A percentile compares a stretch with the other conserved stretches of the same genome.
These are phyloP conservation scores for Ricinus communis DNA, from an alignment of 345 rosid genomes.

Conservation along the genomic window DNA sequence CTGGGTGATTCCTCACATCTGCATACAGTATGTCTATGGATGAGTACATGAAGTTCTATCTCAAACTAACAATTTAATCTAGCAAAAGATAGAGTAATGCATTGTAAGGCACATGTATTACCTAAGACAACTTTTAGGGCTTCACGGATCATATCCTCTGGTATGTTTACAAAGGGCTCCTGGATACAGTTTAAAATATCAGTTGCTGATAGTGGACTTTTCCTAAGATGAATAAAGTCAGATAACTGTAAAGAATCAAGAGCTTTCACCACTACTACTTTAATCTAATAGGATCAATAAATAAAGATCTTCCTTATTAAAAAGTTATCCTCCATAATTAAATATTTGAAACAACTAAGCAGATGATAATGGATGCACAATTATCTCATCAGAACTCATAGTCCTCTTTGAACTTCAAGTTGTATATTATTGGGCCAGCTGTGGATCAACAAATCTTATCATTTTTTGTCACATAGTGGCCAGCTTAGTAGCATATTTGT, in stretches of 20 bases:
- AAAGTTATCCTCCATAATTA: neutral
- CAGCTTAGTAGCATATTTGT: slow-evolving; percentile 7
- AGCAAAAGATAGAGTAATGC: slow-evolving; percentile 9
- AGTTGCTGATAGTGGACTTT: neutral
- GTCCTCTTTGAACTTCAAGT: neutral
- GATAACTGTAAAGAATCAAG: neutral
- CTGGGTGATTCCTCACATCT: slow-evolving; percentile 91
- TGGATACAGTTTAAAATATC: slow-evolving; percentile 33
- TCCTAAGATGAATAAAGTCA: neutral
- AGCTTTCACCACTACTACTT: neutral
- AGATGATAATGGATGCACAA: neutral
- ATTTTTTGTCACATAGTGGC: no score
- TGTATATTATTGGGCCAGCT: neutral
- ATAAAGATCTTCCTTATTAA: neutral
- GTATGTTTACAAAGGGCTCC: slow-evolving; percentile 84
- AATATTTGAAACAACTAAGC: neutral
- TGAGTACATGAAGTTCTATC: slow-evolving; percentile 6
- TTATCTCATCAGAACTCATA: neutral
- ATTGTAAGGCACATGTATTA: slow-evolving; percentile 30
- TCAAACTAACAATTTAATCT: neutral
- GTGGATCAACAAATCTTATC: neutral
- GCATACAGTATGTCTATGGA: slow-evolving; percentile 11
- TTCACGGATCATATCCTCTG: slow-evolving; percentile 74
- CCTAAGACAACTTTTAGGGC: slow-evolving; percentile 89
- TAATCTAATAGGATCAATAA: neutral